These are phyloP conservation scores for Trichophyton equinum DNA, from an alignment of 2,329 filamentous ascomycete species.

Conservation along the genomic window DNA sequence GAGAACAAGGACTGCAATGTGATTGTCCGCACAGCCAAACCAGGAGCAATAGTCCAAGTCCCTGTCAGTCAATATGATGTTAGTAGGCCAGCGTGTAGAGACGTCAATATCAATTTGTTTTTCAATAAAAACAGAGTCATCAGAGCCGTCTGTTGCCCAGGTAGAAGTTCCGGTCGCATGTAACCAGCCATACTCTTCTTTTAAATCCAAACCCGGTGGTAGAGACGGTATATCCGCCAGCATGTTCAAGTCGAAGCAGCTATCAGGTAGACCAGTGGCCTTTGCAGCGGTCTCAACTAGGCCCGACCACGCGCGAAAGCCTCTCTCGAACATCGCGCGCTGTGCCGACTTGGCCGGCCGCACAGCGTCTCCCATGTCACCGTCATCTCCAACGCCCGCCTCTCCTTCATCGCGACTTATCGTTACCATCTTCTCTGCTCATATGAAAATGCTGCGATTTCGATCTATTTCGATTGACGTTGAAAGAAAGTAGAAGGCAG, in stretches of 20 bases:
- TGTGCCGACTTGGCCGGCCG: background rate
- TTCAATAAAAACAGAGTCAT: background rate
- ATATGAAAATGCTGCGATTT: background rate
- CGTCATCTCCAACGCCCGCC: too few species aligned
- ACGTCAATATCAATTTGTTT: conserved; percentile 5
- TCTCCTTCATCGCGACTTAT: background rate
- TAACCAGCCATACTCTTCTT: background rate
- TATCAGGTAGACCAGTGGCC: background rate
- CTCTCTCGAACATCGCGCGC: background rate
- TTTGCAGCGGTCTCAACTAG: background rate
- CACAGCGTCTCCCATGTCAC: background rate
- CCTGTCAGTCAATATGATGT: background rate
- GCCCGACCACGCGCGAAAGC: background rate
- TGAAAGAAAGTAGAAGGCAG: background rate
- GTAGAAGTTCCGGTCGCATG: conserved; percentile 5
- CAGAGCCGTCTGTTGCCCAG: background rate
- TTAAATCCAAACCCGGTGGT: background rate
- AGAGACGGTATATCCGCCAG: conserved; percentile 1
- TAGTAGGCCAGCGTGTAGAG: background rate
- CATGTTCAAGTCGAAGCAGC: conserved; percentile 3
- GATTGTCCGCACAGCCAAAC: conserved; percentile 9
- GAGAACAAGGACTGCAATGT: conserved; percentile 11
- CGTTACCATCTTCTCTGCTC: background rate
- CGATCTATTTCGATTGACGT: background rate
- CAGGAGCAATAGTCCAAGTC: conserved; percentile 5